phyloP scores from a whole-genome alignment of 305 asterid genomes.

The Monarda citriodora region DNA sequence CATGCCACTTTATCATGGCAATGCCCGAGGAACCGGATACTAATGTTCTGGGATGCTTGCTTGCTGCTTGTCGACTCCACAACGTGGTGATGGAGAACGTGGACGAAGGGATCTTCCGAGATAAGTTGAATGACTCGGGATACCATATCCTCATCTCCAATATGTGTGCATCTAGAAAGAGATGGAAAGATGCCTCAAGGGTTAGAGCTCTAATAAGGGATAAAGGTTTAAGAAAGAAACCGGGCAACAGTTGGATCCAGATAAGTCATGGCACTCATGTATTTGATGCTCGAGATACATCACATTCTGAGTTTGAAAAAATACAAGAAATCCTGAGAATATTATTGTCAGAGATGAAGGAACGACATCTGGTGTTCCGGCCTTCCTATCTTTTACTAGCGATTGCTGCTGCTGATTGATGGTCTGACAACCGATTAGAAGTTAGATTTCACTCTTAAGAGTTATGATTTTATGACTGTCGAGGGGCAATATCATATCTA shows the following conservation, averaged over 20 bases:
- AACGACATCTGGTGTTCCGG: background rate
- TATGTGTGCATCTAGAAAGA: slow-evolving; percentile 37
- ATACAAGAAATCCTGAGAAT: slow-evolving; percentile 20
- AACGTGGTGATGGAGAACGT: slow-evolving; percentile 4
- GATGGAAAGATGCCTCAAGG: slow-evolving; percentile 45
- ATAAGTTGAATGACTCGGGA: slow-evolving; percentile 27
- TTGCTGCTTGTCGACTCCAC: slow-evolving; percentile 39
- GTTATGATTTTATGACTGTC: too few species aligned
- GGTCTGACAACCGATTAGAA: too few species aligned
- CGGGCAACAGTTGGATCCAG: slow-evolving; percentile 36
- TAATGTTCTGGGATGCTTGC: slow-evolving; percentile 34
- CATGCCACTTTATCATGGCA: slow-evolving; percentile 27
- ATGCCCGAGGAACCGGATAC: slow-evolving; percentile 35
- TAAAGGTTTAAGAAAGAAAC: slow-evolving; percentile 33
- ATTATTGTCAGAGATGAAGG: slow-evolving; percentile 28
- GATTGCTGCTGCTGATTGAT: too few species aligned
- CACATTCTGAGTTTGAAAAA: slow-evolving; percentile 27
- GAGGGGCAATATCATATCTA: background rate
- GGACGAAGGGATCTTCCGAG: slow-evolving; percentile 21
- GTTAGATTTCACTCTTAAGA: too few species aligned
- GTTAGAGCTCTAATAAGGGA: slow-evolving; percentile 32
- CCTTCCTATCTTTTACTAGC: too few species aligned
- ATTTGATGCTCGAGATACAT: slow-evolving; percentile 31
- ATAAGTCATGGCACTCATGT: slow-evolving; percentile 29
- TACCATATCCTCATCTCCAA: slow-evolving; percentile 36